phyloP scores from a whole-genome alignment of 345 rosid species.

The Salix dunnii region DNA sequence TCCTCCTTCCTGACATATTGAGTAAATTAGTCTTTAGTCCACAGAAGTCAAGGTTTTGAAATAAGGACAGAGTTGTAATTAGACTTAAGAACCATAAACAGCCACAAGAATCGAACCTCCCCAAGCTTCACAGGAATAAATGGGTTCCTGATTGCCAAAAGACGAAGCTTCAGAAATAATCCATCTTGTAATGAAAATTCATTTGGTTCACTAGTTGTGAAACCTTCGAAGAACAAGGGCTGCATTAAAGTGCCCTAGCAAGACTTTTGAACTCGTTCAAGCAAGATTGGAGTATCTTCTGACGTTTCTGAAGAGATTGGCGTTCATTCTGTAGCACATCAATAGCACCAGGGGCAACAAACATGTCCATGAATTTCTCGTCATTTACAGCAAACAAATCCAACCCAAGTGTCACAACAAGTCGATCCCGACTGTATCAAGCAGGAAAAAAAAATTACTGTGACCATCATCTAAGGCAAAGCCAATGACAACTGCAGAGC shows the following conservation, averaged over 20 bases:
- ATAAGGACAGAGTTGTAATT: too few species aligned
- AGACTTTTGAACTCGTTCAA: conserved; percentile 76
- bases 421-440: conserved; percentile 58
- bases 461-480: not conserved
- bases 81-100: not conserved
- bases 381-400: conserved; percentile 86
- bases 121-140: not conserved
- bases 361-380: conserved; percentile 93
- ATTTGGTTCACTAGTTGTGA: conserved; percentile 24
- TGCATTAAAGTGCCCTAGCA: conserved; percentile 61
- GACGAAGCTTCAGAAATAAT: not conserved
- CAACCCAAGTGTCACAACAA: conserved; percentile 77
- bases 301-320: conserved; percentile 76
- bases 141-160: not conserved
- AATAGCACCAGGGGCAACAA: conserved; percentile 85
- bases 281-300: conserved; percentile 81
- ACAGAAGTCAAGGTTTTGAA: too few species aligned
- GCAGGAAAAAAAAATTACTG: not conserved
- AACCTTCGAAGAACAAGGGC: not conserved
- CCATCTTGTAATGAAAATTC: not conserved
- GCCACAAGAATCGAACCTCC: not conserved
- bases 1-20: too few species aligned
- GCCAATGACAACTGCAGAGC: not conserved
- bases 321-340: conserved; percentile 67
- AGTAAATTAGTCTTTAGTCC: not conserved